phyloP scores from a whole-genome alignment of 2,329 filamentous ascomycete genomes.

The Ceratocystis lukuohia region DNA sequence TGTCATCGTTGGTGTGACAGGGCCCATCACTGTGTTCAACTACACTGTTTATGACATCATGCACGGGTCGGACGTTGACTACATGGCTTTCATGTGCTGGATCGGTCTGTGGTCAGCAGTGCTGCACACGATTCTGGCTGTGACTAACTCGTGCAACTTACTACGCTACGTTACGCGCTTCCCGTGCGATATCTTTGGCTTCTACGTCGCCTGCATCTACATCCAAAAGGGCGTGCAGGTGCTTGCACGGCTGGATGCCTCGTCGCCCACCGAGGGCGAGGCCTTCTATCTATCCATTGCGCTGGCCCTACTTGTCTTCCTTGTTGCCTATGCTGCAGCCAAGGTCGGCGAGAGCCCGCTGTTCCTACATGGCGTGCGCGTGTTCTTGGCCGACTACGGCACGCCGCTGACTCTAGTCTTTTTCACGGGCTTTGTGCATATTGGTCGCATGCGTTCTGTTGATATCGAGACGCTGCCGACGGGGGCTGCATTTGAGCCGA shows the following conservation, averaged over 20 bases:
- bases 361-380: constrained; percentile 60
- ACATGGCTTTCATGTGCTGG: constrained; percentile 84
- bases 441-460: constrained; percentile 66
- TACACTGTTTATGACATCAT: constrained; percentile 91
- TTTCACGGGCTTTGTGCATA: constrained; percentile 79
- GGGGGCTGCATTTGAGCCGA: constrained; percentile 65
- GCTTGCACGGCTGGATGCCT: constrained; percentile 49
- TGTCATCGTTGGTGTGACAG: constrained; percentile 81
- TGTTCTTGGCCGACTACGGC: constrained; percentile 82
- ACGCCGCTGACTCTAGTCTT: constrained; percentile 73
- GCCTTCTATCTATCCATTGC: constrained; percentile 70
- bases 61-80: constrained; percentile 60
- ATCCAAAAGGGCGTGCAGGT: constrained; percentile 85
- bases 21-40: constrained; percentile 88
- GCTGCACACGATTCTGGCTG: constrained; percentile 71
- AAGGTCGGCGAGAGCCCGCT: constrained; percentile 56
- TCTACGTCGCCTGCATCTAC: constrained; percentile 87
- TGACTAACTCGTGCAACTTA: constrained; percentile 77
- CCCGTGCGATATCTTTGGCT: constrained; percentile 86
- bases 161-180: constrained; percentile 84
- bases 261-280: constrained; percentile 23
- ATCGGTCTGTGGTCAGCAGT: constrained; percentile 78
- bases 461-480: constrained; percentile 60
- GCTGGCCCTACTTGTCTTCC: constrained; percentile 64
- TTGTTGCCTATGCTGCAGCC: constrained; percentile 60